Evolutionary conservation across 768 basidiomycete species (phyloP).

Genomic region (Tubosaeta sp.): DNA sequence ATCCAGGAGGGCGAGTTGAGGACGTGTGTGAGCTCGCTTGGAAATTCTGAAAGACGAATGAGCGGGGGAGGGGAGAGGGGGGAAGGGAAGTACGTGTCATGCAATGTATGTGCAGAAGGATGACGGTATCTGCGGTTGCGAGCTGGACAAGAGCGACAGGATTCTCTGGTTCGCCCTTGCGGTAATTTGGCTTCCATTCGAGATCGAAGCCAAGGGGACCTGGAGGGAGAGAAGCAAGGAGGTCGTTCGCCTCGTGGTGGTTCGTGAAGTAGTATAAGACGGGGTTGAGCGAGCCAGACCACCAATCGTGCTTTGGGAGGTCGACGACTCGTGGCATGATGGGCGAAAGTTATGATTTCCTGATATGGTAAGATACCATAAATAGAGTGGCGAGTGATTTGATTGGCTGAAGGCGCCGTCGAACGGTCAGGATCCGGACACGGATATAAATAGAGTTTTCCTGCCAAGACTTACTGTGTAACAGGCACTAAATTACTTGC

Average conservation of each 20-base stretch:
- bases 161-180: constrained; percentile 53
- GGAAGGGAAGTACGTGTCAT: constrained; percentile 43
- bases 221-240: constrained; percentile 16
- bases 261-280: constrained; percentile 31
- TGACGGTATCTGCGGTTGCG: constrained; percentile 48
- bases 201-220: constrained; percentile 62
- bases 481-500: constrained; percentile 18
- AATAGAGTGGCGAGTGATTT: constrained; percentile 13
- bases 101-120: constrained; percentile 60
- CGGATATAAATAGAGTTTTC: constrained; percentile 29
- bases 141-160: constrained; percentile 74
- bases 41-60: constrained; percentile 43
- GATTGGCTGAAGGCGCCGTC: constrained; percentile 23
- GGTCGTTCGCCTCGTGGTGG: constrained; percentile 26
- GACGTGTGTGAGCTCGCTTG: constrained; percentile 44
- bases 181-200: constrained; percentile 70
- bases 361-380: constrained; percentile 9
- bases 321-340: not conserved
- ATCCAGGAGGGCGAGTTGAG: constrained; percentile 49
- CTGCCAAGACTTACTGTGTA: constrained; percentile 29
- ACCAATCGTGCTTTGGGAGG: constrained; percentile 23
- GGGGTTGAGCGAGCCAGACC: constrained; percentile 4
- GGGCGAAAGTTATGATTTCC: not conserved
- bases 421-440: constrained; percentile 11
- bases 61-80: not conserved